Conservation (phyloP, 2,329 filamentous ascomycete genomes). For the Teratosphaeria epicoccoides region DNA sequence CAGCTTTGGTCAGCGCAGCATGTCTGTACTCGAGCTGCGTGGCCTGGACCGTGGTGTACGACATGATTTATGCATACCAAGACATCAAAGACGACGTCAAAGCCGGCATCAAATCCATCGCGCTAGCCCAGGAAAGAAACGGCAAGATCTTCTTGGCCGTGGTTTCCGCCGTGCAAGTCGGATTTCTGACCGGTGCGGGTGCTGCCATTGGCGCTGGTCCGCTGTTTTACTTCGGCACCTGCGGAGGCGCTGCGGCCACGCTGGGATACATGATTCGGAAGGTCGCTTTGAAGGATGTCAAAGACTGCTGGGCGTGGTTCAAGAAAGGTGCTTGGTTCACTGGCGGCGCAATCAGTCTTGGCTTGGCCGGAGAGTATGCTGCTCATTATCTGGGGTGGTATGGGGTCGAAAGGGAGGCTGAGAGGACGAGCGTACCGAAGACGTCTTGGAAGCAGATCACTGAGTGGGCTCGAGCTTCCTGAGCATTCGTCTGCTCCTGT, state of each 20-base stretch:
- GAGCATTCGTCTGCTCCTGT: too few relatives aligned
- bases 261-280: conserved; percentile 50
- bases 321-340: conserved; percentile 52
- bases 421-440: neutral
- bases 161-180: conserved; percentile 58
- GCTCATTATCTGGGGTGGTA: conserved; percentile 8
- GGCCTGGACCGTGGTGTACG: conserved; percentile 79
- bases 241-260: conserved; percentile 45
- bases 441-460: neutral
- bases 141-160: conserved; percentile 67
- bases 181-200: conserved; percentile 60
- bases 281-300: conserved; percentile 46
- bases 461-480: neutral
- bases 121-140: conserved; percentile 63
- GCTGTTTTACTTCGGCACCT: conserved; percentile 47
- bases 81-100: conserved; percentile 78
- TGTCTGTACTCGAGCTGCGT: conserved; percentile 68
- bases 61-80: conserved; percentile 92
- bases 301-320: conserved; percentile 56
- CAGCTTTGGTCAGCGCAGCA: conserved; percentile 55
- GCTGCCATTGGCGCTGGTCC: conserved; percentile 49
- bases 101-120: conserved; percentile 81
- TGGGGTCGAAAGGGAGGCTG: neutral
- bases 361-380: conserved; percentile 45
- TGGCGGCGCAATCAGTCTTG: conserved; percentile 47